phyloP scores from a whole-genome alignment of 192 early-diverging fungal species.

The Pilaira anomala region DNA sequence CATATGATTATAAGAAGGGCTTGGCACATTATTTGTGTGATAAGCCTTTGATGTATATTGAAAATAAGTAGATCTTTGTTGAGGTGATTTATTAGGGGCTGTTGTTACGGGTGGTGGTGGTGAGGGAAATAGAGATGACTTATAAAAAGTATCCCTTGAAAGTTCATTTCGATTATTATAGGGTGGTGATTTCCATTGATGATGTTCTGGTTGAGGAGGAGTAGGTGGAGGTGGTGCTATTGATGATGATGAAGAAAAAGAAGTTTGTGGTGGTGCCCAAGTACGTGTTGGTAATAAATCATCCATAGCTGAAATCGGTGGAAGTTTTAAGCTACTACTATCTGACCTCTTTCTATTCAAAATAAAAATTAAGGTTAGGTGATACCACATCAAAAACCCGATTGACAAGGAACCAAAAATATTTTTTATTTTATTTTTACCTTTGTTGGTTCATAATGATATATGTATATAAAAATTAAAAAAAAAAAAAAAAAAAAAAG shows the following conservation, averaged over 20 bases:
- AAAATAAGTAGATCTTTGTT: background rate
- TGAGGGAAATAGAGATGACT: slow-evolving; percentile 3
- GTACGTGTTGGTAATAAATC: slow-evolving; percentile 7
- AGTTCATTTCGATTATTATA: background rate
- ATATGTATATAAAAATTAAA: too few relatives aligned
- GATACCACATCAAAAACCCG: slow-evolving; percentile 4
- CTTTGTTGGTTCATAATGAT: too few relatives aligned
- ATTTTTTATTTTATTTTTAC: slow-evolving; percentile 1
- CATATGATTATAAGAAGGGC: background rate
- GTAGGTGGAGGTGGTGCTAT: slow-evolving; percentile 6
- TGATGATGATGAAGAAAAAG: background rate
- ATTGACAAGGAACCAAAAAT: slow-evolving; percentile 17
- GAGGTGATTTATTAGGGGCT: background rate
- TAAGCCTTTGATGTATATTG: slow-evolving; percentile 8
- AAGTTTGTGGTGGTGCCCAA: slow-evolving; percentile 7
- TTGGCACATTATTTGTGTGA: background rate
- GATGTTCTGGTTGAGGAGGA: background rate
- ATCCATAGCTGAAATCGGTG: slow-evolving; percentile 21
- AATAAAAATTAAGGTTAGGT: background rate
- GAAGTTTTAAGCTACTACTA: slow-evolving; percentile 2
- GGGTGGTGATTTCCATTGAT: slow-evolving; percentile 10
- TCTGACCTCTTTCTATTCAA: background rate
- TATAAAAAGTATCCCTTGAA: background rate
- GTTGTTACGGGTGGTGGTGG: background rate
- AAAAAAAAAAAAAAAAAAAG: background rate